These are phyloP conservation scores for Fusarium verticillioides DNA, from an alignment of 2,329 filamentous ascomycete species.

Conservation along the genomic window DNA sequence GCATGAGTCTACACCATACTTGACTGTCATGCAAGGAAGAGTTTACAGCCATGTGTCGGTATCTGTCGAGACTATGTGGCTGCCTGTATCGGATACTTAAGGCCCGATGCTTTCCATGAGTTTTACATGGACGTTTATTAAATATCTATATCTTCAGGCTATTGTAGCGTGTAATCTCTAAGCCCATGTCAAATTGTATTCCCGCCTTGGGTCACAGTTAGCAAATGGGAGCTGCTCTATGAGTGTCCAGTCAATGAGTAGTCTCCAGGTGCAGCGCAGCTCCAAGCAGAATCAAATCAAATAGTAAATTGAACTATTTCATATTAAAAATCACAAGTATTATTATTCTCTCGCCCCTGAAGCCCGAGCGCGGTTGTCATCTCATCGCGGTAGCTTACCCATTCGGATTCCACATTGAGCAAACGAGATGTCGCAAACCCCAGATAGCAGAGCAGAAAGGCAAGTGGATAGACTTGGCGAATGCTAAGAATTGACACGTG, in stretches of 20 bases:
- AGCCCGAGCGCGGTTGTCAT: too few species aligned
- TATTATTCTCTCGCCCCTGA: too few species aligned
- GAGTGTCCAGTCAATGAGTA: not conserved
- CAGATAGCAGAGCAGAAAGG: not conserved
- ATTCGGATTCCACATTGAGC: not conserved
- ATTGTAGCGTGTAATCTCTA: too few species aligned
- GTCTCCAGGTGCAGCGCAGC: not conserved
- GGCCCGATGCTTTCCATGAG: not conserved
- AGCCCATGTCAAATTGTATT: too few species aligned
- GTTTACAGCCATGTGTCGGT: not conserved
- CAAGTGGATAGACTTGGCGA: constrained; percentile 57
- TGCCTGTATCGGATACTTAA: not conserved
- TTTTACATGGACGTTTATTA: not conserved
- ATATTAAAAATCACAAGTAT: not conserved
- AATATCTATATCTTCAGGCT: not conserved
- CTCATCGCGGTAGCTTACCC: constrained; percentile 5
- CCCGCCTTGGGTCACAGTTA: fast-evolving
- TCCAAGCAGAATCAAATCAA: not conserved
- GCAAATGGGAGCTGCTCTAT: not conserved
- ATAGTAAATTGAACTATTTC: not conserved
- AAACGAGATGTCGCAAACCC: not conserved
- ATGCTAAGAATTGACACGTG: not conserved
- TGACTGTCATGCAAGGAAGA: not conserved
- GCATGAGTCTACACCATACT: not conserved
- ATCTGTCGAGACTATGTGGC: too few species aligned